Conservation (phyloP, 495 filamentous ascomycete genomes). For the Friedmanniomyces simplex region DNA sequence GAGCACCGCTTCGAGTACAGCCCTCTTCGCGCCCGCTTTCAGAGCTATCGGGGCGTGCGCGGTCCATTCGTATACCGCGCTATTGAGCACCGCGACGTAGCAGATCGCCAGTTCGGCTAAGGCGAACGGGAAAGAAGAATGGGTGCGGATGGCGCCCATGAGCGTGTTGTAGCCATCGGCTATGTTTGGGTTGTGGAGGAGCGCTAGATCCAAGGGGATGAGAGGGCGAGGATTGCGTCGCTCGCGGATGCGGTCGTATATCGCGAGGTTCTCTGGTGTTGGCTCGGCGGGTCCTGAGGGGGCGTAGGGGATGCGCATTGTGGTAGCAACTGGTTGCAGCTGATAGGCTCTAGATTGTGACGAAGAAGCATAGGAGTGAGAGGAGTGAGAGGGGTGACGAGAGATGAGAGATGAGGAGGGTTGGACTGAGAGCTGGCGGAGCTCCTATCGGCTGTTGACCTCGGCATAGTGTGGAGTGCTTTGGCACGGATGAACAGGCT, state of each 20-base stretch:
- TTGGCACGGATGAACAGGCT: too few relatives aligned
- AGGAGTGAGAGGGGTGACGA: too few relatives aligned
- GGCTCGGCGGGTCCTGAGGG: conserved; percentile 22
- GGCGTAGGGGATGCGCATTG: conserved; percentile 32
- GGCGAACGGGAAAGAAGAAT: conserved; percentile 22
- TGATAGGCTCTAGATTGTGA: too few relatives aligned
- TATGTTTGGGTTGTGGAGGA: conserved; percentile 30
- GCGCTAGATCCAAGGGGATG: conserved; percentile 29
- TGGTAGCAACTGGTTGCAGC: conserved; percentile 2
- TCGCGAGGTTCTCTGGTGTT: conserved; percentile 15
- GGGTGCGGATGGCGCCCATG: conserved; percentile 29
- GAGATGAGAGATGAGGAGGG: too few relatives aligned
- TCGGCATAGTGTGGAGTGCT: too few relatives aligned
- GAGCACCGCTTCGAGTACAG: conserved; percentile 37
- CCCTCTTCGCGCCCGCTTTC: conserved; percentile 38
- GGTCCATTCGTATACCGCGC: conserved; percentile 31
- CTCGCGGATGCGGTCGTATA: conserved; percentile 26
- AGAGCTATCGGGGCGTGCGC: conserved; percentile 25
- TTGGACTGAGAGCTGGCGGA: too few relatives aligned
- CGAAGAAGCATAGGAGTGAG: too few relatives aligned
- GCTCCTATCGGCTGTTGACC: too few relatives aligned
- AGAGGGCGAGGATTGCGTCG: conserved; percentile 25
- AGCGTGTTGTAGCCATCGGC: conserved; percentile 32
- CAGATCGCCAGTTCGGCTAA: conserved; percentile 29
- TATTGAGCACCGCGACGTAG: conserved; percentile 31